Base-by-base conservation (phyloP, 768 basidiomycete genomes). In the Cystofilobasidium bisporidii region DNA sequence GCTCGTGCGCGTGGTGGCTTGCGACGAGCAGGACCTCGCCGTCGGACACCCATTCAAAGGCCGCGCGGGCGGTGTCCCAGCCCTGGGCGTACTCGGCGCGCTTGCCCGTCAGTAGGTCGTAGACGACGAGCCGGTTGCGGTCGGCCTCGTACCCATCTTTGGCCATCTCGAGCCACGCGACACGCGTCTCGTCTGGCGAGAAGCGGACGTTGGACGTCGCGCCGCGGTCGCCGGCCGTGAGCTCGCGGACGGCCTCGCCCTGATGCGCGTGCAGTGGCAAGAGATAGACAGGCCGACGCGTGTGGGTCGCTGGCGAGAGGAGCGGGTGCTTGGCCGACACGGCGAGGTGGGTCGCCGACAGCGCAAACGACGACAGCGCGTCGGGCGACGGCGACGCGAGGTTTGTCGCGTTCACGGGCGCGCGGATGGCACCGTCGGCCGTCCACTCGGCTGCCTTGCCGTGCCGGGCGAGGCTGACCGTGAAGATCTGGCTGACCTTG, bases 111-210 rank as follows among this genome's bases (percentile, higher is more conserved):
- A 77, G 75, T 20, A 94, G 78, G 73, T 93, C 89, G 72, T 86
- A 89, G 12, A 91, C 82, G 50, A 91, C 84, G 57, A 92, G 81
- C 74, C 74, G 69, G 56, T 77, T 75, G 18, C 88, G 61, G 26
- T 68, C 66, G 61, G 87, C 82, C 77, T 97, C 93, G 72, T 92
- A 87, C 1, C 93, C 92, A 72, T 97, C 91, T 74, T 87, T 76
- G 61, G 86, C 85, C 70, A 92, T 82, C 76, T 97, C 88, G 45
- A 89, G 78, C 93, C 93, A 98, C 0, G 88, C 91, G 1, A 84
- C 84, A 76, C 87, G 87, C 59, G 81, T 81, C 0, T 87, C 88
- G 56, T 83, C 78, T 3, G 78, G 77, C 67, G 80, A 88, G 75
- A 94, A 84, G 10, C 83, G 82, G 0, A 90, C 87, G n/a, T 78